Conservation (phyloP, 2,329 filamentous ascomycete genomes). For the Xylaria sp. region DNA sequence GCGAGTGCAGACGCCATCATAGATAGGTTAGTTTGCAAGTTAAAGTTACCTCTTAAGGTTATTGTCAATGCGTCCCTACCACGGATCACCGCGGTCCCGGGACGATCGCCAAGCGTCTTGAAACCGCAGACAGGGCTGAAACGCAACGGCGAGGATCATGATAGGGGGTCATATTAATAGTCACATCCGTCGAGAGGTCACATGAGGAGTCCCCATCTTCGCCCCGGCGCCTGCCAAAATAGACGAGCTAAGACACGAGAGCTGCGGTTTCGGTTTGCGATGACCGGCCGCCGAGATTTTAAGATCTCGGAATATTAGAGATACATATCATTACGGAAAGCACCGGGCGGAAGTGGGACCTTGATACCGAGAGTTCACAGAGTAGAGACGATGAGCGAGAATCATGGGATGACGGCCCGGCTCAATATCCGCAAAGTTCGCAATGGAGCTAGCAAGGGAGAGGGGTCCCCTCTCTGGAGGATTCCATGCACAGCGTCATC, state of each 20-base stretch:
- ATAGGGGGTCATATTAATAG: constrained; percentile 5
- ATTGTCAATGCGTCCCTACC: constrained; percentile 28
- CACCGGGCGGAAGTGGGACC: constrained; percentile 5
- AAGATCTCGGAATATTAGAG: constrained; percentile 5
- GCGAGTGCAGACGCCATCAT: constrained; percentile 11
- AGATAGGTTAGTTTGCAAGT: background rate
- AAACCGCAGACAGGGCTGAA: constrained; percentile 46
- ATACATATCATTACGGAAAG: constrained; percentile 10
- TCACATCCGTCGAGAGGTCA: constrained; percentile 3
- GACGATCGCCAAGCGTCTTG: constrained; percentile 42
- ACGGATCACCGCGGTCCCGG: constrained; percentile 45
- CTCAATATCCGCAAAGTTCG: background rate
- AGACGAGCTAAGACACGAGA: background rate
- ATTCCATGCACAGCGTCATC: constrained; percentile 1
- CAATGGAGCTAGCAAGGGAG: background rate
- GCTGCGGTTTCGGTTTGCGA: constrained; percentile 24
- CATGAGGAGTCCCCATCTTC: constrained; percentile 4
- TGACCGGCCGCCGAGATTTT: constrained; percentile 24
- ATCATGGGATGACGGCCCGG: background rate
- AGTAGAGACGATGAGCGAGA: background rate
- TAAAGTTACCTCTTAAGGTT: constrained; percentile 14
- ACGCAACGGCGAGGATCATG: constrained; percentile 38
- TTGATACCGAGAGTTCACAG: background rate
- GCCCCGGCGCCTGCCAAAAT: constrained; percentile 6
- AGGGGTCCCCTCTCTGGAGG: background rate